Evolutionary conservation across 257 asterid genomes (phyloP), one percentile per base, ranked within the genome.

Genomic region (Apocynum venetum): DNA sequence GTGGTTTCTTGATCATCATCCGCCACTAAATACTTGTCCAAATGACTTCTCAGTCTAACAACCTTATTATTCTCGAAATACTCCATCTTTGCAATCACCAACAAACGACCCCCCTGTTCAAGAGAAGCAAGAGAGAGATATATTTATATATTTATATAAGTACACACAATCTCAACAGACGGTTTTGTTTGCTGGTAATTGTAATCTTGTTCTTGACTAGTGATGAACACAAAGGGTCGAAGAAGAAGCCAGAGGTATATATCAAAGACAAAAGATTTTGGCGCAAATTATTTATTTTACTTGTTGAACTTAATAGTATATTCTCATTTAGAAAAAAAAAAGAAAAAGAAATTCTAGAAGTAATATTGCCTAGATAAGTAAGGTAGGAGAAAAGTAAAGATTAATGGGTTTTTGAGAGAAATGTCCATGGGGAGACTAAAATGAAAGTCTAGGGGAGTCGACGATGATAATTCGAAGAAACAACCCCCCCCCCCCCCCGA

Each of bases 11-110:
- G 94, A 52, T 96, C 98, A 20, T 96, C 98, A 55, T 86, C 96
- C 77, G 99, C 97, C 40, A 86, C 86, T 38, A 96, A 63, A 89
- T 93, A 96, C 68, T 93, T 96, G 85, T 83, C 89, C 2, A 90
- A 72, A 86, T 93, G 99, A 82, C 94, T 88, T 66, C 80, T 86
- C 6, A 95, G 87, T 72, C 75, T 85, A 3, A 95, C 97, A 0
- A 89, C 96, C 67, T 89, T 89, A 4, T 86, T 81, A 47, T 90
- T 87, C 49, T 61, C 82, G 85, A 95, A 95, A 73, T 90, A 85
- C 17, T 95, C 97, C 99, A 95, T 93, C 36, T 6, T 9, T 11
- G 19, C 41, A 8, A 40, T 25, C 31, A 25, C 31, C 31, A 25
- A 25, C 31, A 25, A 25, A 25, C 31, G 31, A 25, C 20, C 4